These are phyloP conservation scores for Paecilomyces dactylethromorphus DNA, from an alignment of 2,329 filamentous ascomycete genomes.

Conservation along the genomic window DNA sequence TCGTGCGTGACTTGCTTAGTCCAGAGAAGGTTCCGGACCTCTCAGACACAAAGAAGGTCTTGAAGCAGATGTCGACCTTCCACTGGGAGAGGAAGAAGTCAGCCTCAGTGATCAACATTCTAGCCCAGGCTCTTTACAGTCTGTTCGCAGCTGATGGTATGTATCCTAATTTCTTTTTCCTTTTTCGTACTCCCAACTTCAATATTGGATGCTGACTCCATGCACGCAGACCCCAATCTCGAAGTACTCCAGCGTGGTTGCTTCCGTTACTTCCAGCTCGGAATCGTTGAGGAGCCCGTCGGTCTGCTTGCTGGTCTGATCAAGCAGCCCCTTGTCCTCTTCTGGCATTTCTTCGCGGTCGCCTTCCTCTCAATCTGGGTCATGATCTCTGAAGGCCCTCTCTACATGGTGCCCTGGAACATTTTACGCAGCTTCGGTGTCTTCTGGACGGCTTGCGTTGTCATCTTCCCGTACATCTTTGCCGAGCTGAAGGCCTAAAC, in stretches of 20 bases:
- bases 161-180: constrained; percentile 5
- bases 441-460: constrained; percentile 71
- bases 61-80: constrained; percentile 64
- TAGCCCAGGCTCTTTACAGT: constrained; percentile 88
- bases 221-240: constrained; percentile 55
- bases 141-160: constrained; percentile 77
- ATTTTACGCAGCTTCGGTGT: constrained; percentile 61
- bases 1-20: constrained; percentile 67
- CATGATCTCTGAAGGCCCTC: constrained; percentile 45
- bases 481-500: constrained; percentile 52
- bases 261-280: constrained; percentile 81
- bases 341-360: constrained; percentile 92
- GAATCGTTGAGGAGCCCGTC: constrained; percentile 69
- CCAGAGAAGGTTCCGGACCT: constrained; percentile 64
- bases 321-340: constrained; percentile 66
- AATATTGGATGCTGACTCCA: background rate
- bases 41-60: constrained; percentile 59
- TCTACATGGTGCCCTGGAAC: constrained; percentile 56
- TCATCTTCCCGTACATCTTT: constrained; percentile 77
- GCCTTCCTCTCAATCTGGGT: constrained; percentile 82
- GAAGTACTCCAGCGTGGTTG: constrained; percentile 79
- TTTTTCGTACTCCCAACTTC: background rate
- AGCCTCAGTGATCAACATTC: constrained; percentile 88
- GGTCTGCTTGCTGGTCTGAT: constrained; percentile 78
- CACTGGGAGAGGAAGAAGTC: constrained; percentile 82